Evolutionary conservation across 352 stramenopile species (phyloP).

Genomic region (Globisporangium splendens): DNA sequence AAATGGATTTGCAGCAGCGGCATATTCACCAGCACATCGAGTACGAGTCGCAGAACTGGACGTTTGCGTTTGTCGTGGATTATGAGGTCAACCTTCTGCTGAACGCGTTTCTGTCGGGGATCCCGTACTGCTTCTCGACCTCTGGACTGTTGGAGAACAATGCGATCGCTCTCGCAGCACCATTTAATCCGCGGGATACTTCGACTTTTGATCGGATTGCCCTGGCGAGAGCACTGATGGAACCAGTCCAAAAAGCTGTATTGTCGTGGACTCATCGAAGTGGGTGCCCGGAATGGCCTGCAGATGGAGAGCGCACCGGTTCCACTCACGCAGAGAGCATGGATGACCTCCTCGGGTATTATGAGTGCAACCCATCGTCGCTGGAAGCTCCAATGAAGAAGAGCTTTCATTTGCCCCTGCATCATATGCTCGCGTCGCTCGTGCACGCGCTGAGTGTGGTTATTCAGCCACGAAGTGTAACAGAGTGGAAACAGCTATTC

Average conservation of each 20-base stretch:
- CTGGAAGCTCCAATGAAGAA: constrained; percentile 33
- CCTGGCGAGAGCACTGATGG: constrained; percentile 42
- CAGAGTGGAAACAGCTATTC: constrained; percentile 50
- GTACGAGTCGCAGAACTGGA: constrained; percentile 84
- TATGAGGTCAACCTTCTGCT: constrained; percentile 82
- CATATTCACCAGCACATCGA: constrained; percentile 72
- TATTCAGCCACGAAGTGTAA: constrained; percentile 28
- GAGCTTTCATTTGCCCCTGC: constrained; percentile 73
- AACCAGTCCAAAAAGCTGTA: constrained; percentile 32
- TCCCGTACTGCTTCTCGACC: constrained; percentile 50
- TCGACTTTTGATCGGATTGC: constrained; percentile 27
- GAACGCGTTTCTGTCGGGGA: constrained; percentile 52
- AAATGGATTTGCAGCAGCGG: constrained; percentile 79
- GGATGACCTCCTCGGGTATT: constrained; percentile 29
- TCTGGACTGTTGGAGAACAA: constrained; percentile 11
- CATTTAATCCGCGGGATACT: constrained; percentile 26
- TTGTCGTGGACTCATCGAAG: constrained; percentile 32
- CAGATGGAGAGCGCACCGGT: constrained; percentile 5
- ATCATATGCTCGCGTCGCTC: constrained; percentile 71
- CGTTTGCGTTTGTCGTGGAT: constrained; percentile 76
- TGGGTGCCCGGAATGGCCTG: constrained; percentile 28
- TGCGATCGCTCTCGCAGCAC: constrained; percentile 20
- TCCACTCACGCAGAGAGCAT: constrained; percentile 17
- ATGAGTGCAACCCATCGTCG: constrained; percentile 27
- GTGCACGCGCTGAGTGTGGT: constrained; percentile 48